Evolutionary conservation across 1,284 basidiomycete species (phyloP), one percentile per base, ranked within the genome.

Genomic region (Ustilago loliicola): DNA sequence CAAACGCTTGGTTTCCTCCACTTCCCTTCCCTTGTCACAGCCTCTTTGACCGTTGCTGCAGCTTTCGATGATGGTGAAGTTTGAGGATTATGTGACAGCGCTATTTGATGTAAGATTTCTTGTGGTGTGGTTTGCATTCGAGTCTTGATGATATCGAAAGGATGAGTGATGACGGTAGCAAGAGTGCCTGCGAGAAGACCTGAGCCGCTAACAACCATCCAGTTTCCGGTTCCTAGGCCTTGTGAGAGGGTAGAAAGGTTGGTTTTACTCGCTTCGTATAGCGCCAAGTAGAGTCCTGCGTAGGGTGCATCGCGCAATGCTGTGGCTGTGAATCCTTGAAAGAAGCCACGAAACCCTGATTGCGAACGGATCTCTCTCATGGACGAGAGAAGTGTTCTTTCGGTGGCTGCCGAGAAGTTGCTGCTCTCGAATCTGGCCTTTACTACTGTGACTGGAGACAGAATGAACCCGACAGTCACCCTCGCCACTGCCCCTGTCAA

Each of bases 241-340:
- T 51, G 42, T 11, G 68, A 69, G 8, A 66, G 40, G 1, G 60
- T 29, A n/a, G 73, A 60, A 7, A 85, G 76, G 30, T 68, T 54
- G 8, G 66, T 66, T 63, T 86, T 86, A 50, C 68, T 57, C 27
- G 72, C 77, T 61, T 85, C 96, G 86, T 99, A 99, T 60, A 93
- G 91, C 0, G 95, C 91, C 21, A 98, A 90, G 80, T 98, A 99
- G 9, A 99, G 86, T 0, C 96, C 96, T 0, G 96, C 96, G 82
- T 98, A 96, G 0, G 96, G 97, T 2, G 96, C 96, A 85, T 99
- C 96, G 40, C 96, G 90, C 25, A 96, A 88, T 0, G 95, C 94
- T 1, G 95, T 96, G 0, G 96, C 94, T 34, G 93, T 87, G 82
- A 97, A 93, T 0, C 96, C 96, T 63, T 94, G 91, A 84, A 96